Conservation (phyloP, 2,329 filamentous ascomycete genomes). For the Coleophoma crateriformis region DNA sequence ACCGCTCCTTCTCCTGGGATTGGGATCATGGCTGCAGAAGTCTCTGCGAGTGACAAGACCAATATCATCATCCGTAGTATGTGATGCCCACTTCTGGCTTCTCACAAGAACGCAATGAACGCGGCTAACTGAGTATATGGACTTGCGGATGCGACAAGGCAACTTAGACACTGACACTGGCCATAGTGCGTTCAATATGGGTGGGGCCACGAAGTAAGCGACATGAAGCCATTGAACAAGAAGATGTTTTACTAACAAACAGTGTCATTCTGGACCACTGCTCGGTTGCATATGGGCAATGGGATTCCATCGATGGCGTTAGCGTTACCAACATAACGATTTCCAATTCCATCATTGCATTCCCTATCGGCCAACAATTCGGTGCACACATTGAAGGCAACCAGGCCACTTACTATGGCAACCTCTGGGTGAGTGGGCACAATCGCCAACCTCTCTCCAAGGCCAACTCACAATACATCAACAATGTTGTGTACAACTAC, state of each 20-base stretch:
- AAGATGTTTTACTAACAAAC: too few relatives aligned
- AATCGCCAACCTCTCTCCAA: constrained; percentile 53
- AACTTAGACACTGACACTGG: constrained; percentile 38
- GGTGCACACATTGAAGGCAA: constrained; percentile 48
- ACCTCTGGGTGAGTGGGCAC: constrained; percentile 52
- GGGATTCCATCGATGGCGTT: constrained; percentile 44
- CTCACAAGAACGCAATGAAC: too few relatives aligned
- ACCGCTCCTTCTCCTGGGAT: constrained; percentile 38
- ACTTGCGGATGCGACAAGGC: constrained; percentile 49
- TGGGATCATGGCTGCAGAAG: constrained; percentile 28
- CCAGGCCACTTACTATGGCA: constrained; percentile 46
- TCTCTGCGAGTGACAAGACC: constrained; percentile 2
- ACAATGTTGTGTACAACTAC: constrained; percentile 49
- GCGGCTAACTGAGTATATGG: too few relatives aligned
- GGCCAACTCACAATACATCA: constrained; percentile 47
- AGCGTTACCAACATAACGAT: neutral
- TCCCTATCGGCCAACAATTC: constrained; percentile 42
- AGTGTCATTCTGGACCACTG: constrained; percentile 51
- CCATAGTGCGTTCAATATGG: constrained; percentile 49
- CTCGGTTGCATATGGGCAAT: constrained; percentile 47
- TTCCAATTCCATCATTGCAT: neutral
- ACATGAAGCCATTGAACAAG: too few relatives aligned
- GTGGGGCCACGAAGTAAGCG: constrained; percentile 35
- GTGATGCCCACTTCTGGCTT: too few relatives aligned
- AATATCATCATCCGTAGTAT: constrained; percentile 44